phyloP scores from a whole-genome alignment of 176 grass and related monocot species.

The Bonia amplexicaulis region DNA sequence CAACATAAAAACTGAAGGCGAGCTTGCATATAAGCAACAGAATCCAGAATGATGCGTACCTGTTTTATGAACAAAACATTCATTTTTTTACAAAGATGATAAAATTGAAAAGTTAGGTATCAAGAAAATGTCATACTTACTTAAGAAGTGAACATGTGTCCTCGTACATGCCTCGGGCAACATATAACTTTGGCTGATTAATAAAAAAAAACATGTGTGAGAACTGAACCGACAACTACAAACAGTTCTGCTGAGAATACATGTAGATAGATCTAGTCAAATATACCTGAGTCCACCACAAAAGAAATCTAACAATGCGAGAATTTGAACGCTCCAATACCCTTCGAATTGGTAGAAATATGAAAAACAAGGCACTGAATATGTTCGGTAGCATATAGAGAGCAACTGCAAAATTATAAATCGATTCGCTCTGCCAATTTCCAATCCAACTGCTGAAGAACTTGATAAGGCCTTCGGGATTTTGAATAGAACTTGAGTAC shows the following conservation, averaged over 20 bases:
- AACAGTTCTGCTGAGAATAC: conserved; percentile 4
- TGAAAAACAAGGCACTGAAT: conserved; percentile 75
- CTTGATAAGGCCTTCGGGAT: conserved; percentile 73
- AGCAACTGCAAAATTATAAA: conserved; percentile 83
- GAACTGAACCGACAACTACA: conserved; percentile 11
- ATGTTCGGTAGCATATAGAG: conserved; percentile 94
- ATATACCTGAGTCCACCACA: conserved; percentile 97
- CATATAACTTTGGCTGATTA: conserved; percentile 85
- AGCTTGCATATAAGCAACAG: conserved; percentile 96
- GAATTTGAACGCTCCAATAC: conserved; percentile 64
- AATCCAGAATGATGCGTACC: conserved; percentile 96
- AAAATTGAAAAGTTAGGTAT: conserved; percentile 8
- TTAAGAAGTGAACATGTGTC: conserved; percentile 78
- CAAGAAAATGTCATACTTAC: conserved; percentile 41
- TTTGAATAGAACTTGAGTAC: conserved; percentile 71
- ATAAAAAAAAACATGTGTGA: conserved; percentile 11
- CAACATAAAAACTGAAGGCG: conserved; percentile 95
- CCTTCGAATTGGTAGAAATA: conserved; percentile 65
- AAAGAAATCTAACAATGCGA: conserved; percentile 61
- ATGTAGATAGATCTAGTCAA: conserved; percentile 1
- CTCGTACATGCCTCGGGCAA: conserved; percentile 91
- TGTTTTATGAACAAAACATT: conserved; percentile 34
- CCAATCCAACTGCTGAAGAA: conserved; percentile 84
- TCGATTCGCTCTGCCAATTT: conserved; percentile 51
- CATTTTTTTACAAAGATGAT: conserved; percentile 5